Evolutionary conservation across 306 rosid genomes (phyloP), one percentile per base, ranked within the genome.

Genomic region (Prunus mongolica): DNA sequence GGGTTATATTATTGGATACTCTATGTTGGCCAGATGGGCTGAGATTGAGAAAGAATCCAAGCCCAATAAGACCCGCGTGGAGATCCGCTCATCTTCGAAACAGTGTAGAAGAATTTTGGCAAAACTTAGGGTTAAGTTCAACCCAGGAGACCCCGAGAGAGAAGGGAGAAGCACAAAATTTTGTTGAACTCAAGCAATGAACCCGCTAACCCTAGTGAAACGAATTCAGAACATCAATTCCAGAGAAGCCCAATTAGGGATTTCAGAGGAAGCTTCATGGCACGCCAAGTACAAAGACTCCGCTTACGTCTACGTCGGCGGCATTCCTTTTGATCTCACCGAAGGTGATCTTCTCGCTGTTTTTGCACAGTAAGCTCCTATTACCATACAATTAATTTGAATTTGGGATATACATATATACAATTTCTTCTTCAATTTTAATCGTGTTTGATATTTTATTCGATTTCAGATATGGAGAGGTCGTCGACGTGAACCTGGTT

Each of bases 271-370:
- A 15, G 97, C 97, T 66, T 95, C 99, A 1, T 92, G 97, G 97
- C 97, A 95, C 64, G 84, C 93, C 60, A 90, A 89, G 67, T 95
- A 92, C 93, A 89, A 82, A 77, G 97, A 86, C 45, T 95, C 97
- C 2, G 97, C 97, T 47, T 92, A 95, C 75, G 90, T 95, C 8
- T 95, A 80, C 67, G 86, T 85, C 51, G 97, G 97, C 5, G 97
- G 99, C 73, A 80, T 95, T 71, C 96, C 99, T 79, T 95, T 89
- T 41, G 97, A 89, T 69, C 96, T 95, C 63, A 95, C 97, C 0
- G 97, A 95, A 85, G 99, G 99, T 51, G 99, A 95, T 79, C 96
- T 95, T 16, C 88, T 95, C 16, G 96, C 97, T 0, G 91, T 92
- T 46, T 95, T 95, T 24, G 95, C 97, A 30, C 99, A 95, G 97